phyloP scores from a whole-genome alignment of 257 asterid species.

The Coffea eugenioides region DNA sequence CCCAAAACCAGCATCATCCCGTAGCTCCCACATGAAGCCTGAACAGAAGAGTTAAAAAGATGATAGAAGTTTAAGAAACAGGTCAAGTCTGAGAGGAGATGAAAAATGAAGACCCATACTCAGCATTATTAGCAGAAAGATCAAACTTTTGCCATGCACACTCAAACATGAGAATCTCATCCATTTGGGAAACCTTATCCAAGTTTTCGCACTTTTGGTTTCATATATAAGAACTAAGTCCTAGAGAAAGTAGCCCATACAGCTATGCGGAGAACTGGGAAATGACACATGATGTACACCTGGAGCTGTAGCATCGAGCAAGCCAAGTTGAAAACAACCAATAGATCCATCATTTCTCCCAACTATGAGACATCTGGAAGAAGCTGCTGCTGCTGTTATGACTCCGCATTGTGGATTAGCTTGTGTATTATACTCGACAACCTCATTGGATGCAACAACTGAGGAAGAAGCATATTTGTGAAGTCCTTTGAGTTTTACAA shows the following conservation, averaged over 20 bases:
- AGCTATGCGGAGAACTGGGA: slow-evolving; percentile 9
- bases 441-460: slow-evolving; percentile 49
- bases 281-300: slow-evolving; percentile 42
- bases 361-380: slow-evolving; percentile 54
- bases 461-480: slow-evolving; percentile 60
- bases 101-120: not conserved
- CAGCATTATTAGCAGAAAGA: not conserved
- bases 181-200: not conserved
- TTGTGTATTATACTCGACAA: slow-evolving; percentile 57
- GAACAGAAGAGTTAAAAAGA: not conserved
- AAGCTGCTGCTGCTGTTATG: slow-evolving; percentile 63
- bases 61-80: not conserved
- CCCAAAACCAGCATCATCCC: slow-evolving; percentile 88
- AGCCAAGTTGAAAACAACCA: slow-evolving; percentile 69
- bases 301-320: slow-evolving; percentile 57
- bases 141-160: not conserved
- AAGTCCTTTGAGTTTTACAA: slow-evolving; percentile 57
- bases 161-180: not conserved
- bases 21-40: slow-evolving; percentile 76
- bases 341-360: slow-evolving; percentile 89
- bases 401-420: slow-evolving; percentile 50
- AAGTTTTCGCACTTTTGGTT: not conserved
- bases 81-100: not conserved
- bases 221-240: not conserved
- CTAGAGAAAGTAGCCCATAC: not conserved